phyloP scores from a whole-genome alignment of 495 filamentous ascomycete species.

The Penicilliopsis zonata region DNA sequence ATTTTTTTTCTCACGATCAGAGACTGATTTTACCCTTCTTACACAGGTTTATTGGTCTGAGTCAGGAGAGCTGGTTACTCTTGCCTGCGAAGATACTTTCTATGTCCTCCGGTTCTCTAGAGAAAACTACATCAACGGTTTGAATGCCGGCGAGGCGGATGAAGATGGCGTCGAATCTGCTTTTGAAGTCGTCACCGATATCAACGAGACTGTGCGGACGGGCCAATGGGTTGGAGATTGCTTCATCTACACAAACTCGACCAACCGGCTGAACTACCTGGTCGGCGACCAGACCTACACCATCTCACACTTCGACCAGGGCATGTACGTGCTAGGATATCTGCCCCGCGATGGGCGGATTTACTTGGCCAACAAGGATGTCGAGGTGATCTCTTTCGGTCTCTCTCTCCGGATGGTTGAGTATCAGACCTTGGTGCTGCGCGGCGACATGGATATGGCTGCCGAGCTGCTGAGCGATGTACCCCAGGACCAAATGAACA shows the following conservation, averaged over 20 bases:
- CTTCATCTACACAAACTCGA: slow-evolving; percentile 96
- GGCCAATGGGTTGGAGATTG: slow-evolving; percentile 97
- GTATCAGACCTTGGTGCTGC: slow-evolving; percentile 92
- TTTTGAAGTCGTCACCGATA: slow-evolving; percentile 89
- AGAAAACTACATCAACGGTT: slow-evolving; percentile 71
- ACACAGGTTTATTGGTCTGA: slow-evolving; percentile 91
- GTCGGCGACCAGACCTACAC: slow-evolving; percentile 98
- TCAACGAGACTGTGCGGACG: slow-evolving; percentile 88
- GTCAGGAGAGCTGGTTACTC: slow-evolving; percentile 79
- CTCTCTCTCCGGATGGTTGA: slow-evolving; percentile 91
- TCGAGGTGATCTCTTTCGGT: slow-evolving; percentile 78
- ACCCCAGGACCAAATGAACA: slow-evolving; percentile 84
- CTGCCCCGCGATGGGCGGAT: slow-evolving; percentile 85
- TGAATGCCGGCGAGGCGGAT: slow-evolving; percentile 71
- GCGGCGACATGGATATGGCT: slow-evolving; percentile 88
- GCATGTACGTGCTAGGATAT: slow-evolving; percentile 92
- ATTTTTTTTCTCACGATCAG: background rate
- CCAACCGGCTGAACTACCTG: slow-evolving; percentile 94
- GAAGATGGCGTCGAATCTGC: slow-evolving; percentile 97
- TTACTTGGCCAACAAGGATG: slow-evolving; percentile 92
- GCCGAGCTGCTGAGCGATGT: slow-evolving; percentile 73
- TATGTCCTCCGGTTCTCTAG: slow-evolving; percentile 86
- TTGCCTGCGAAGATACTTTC: slow-evolving; percentile 92
- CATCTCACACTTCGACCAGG: slow-evolving; percentile 92
- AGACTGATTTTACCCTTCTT: slow-evolving; percentile 4